Conservation (phyloP, 2,329 filamentous ascomycete genomes). For the Cladosporium sp. region DNA sequence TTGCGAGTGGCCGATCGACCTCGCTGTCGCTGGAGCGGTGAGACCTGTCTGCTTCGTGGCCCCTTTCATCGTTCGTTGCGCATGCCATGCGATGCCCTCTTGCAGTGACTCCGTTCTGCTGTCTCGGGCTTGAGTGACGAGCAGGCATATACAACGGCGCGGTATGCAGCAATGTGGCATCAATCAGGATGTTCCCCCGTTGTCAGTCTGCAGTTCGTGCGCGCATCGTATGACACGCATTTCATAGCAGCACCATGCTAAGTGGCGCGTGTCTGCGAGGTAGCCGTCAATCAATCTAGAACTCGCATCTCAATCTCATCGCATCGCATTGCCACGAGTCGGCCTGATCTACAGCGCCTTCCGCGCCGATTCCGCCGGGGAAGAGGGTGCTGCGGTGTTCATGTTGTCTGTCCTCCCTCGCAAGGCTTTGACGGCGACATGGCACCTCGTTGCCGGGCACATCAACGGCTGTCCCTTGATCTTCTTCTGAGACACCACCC, state of each 20-base stretch:
- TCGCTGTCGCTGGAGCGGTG: slow-evolving; percentile 21
- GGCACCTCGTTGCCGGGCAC: not conserved
- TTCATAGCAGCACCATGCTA: not conserved
- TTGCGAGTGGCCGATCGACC: not conserved
- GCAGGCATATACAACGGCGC: not conserved
- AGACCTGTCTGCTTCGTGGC: slow-evolving; percentile 21
- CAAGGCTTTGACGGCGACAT: not conserved
- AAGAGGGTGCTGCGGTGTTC: not conserved
- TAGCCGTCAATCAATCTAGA: not conserved
- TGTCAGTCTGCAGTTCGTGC: not conserved
- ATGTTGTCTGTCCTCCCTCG: not conserved
- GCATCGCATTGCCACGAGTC: not conserved
- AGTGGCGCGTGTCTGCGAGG: not conserved
- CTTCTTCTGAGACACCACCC: not conserved
- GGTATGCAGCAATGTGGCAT: slow-evolving; percentile 1
- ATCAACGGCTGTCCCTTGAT: not conserved
- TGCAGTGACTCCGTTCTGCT: not conserved
- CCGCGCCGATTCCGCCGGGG: not conserved
- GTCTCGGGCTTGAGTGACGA: not conserved
- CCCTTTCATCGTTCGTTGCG: not conserved
- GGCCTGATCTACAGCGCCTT: not conserved
- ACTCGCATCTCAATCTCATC: not conserved
- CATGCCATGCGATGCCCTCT: not conserved
- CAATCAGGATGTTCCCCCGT: not conserved
- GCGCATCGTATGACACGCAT: slow-evolving; percentile 5